Evolutionary conservation across 768 basidiomycete species (phyloP).

Genomic region (Cyclocybe cylindracea): DNA sequence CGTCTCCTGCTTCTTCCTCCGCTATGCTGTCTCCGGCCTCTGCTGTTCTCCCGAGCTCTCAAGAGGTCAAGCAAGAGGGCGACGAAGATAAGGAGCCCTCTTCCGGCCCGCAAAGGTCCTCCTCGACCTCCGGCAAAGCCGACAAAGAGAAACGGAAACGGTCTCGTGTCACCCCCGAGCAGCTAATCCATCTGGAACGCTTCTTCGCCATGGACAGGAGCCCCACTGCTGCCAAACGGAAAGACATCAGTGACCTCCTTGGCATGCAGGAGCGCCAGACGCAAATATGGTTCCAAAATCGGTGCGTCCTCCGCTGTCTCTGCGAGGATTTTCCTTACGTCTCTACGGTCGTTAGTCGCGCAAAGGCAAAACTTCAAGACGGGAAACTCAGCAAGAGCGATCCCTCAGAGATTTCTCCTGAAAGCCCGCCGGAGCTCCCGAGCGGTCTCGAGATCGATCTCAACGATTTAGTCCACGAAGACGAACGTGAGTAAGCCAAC

Average conservation of each 20-base stretch:
- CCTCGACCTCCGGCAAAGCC: conserved; percentile 30
- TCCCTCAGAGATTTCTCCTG: conserved; percentile 40
- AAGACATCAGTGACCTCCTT: conserved; percentile 71
- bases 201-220: conserved; percentile 70
- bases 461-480: conserved; percentile 70
- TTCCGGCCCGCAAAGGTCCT: conserved; percentile 35
- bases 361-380: conserved; percentile 77
- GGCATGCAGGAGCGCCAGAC: conserved; percentile 88
- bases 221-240: conserved; percentile 69
- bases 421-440: conserved; percentile 52
- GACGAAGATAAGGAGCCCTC: conserved; percentile 28
- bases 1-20: conserved; percentile 27
- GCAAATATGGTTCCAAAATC: conserved; percentile 89
- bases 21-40: conserved; percentile 31
- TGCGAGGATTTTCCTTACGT: conserved; percentile 2
- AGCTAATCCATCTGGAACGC: conserved; percentile 73
- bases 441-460: conserved; percentile 60
- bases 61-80: neutral
- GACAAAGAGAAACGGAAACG: conserved; percentile 50
- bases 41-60: neutral
- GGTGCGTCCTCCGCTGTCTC: conserved; percentile 39
- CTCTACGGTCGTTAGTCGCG: conserved; percentile 49
- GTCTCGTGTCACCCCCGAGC: conserved; percentile 77
- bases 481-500: conserved; percentile 57
- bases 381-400: conserved; percentile 42